These are phyloP conservation scores for Canariomyces notabilis DNA, from an alignment of 2,329 filamentous ascomycete species.

Conservation along the genomic window DNA sequence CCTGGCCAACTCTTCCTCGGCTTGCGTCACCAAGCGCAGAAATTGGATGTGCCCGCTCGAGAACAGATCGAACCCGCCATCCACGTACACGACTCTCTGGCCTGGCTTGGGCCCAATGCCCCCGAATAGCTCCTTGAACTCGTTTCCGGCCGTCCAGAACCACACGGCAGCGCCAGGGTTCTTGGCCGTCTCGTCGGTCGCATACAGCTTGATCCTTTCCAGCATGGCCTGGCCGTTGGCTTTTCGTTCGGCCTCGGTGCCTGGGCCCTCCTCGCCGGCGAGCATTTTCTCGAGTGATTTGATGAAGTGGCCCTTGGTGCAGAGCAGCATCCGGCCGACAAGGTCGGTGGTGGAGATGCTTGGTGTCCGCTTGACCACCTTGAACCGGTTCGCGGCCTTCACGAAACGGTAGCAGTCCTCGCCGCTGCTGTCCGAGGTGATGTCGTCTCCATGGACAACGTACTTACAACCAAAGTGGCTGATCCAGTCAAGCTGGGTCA, in stretches of 20 bases:
- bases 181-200: conserved; percentile 77
- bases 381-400: conserved; percentile 88
- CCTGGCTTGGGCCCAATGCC: conserved; percentile 69
- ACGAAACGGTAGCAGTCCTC: conserved; percentile 98
- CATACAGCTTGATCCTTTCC: conserved; percentile 76
- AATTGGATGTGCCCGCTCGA: conserved; percentile 97
- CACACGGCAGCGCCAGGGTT: conserved; percentile 78
- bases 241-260: conserved; percentile 60
- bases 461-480: conserved; percentile 92
- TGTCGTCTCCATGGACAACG: conserved; percentile 95
- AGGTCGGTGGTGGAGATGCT: conserved; percentile 96
- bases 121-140: conserved; percentile 62
- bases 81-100: conserved; percentile 88
- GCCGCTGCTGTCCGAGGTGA: conserved; percentile 87
- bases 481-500: conserved; percentile 90
- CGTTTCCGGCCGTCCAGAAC: conserved; percentile 62
- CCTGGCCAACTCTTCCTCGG: conserved; percentile 65
- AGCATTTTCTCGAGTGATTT: conserved; percentile 67
- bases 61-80: conserved; percentile 95
- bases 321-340: conserved; percentile 95
- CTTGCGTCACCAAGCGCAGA: conserved; percentile 67
- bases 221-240: conserved; percentile 63
- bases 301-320: conserved; percentile 92
- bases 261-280: conserved; percentile 65
- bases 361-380: conserved; percentile 92